These are phyloP conservation scores for Lachnellula arida DNA, from an alignment of 2,329 filamentous ascomycete species.

Conservation along the genomic window DNA sequence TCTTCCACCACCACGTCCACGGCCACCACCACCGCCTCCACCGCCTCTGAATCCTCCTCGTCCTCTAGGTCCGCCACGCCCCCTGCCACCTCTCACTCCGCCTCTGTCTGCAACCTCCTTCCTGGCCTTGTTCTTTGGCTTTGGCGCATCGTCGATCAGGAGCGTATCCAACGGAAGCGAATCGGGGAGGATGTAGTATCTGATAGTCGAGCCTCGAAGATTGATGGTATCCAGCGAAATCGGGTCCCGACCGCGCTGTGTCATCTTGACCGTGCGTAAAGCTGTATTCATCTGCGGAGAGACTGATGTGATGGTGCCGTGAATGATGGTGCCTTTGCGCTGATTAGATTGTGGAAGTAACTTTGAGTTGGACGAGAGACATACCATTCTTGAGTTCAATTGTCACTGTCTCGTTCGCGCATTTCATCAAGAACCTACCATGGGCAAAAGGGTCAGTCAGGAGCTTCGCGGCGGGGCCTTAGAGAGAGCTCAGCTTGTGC, in stretches of 20 bases:
- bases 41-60: slow-evolving; percentile 46
- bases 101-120: slow-evolving; percentile 69
- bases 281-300: slow-evolving; percentile 99
- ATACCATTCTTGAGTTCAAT: slow-evolving; percentile 97
- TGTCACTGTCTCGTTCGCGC: slow-evolving; percentile 95
- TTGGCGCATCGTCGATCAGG: slow-evolving; percentile 91
- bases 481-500: slow-evolving; percentile 44
- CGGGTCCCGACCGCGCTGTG: slow-evolving; percentile 78
- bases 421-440: slow-evolving; percentile 96
- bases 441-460: slow-evolving; percentile 30
- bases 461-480: slow-evolving; percentile 37
- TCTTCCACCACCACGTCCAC: slow-evolving; percentile 46
- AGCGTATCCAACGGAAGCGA: slow-evolving; percentile 92
- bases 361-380: slow-evolving; percentile 13
- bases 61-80: slow-evolving; percentile 41
- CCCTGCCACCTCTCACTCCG: slow-evolving; percentile 40
- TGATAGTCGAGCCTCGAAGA: slow-evolving; percentile 90
- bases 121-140: slow-evolving; percentile 99
- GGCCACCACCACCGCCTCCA: slow-evolving; percentile 48
- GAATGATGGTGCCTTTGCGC: slow-evolving; percentile 76
- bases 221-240: slow-evolving; percentile 92
- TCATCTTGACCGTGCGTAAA: slow-evolving; percentile 96
- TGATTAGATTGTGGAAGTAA: not conserved
- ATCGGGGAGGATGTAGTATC: slow-evolving; percentile 95
- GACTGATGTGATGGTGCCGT: slow-evolving; percentile 94